Evolutionary conservation across 2,329 filamentous ascomycete species (phyloP), one percentile per base, ranked within the genome.

Genomic region (Fusarium redolens): DNA sequence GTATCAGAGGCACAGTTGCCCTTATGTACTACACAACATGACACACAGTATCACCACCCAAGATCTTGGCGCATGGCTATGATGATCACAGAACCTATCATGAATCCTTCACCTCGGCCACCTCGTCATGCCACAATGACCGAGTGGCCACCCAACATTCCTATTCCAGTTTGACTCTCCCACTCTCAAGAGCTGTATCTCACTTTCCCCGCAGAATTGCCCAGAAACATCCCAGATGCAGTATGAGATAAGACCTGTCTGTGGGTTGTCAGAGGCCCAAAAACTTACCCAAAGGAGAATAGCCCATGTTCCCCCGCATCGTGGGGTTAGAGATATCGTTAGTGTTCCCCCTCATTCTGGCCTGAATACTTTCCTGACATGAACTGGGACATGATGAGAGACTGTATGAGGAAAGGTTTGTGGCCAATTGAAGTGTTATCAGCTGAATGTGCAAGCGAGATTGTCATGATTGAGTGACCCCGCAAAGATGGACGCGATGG

Each of bases 231-330:
- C 38, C 70, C 67, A n/a, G 12, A 73, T 67, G 18, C 28, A 60
- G 70, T 51, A 60, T 65, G n/a, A 68, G 63, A 54, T 65, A 68
- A 57, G 66, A 28, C 40, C 50, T 41, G 25, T 22, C 14, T 37
- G 56, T 35, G 63, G 56, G 58, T 50, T 50, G 64, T 11, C 18
- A 67, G 25, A 52, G 66, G 66, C 38, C 71, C 20, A 61, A 71
- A 73, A 73, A 71, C 31, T 73, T 73, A 22, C 71, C 71, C 40
- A 58, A 69, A 65, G 25, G 25, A 68, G 71, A 35, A 48, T 71
- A 65, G 71, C 37, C 12, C 51, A 22, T 44, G 35, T 33, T 44
- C 40, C 69, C 69, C 69, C 69, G 56, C 56, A 62, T 52, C 57
- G 37, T 51, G 67, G 52, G 51, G 52, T 65, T 28, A 22, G 14